These are phyloP conservation scores for Didymosphaeria variabile DNA, from an alignment of 2,329 filamentous ascomycete genomes.

Conservation along the genomic window DNA sequence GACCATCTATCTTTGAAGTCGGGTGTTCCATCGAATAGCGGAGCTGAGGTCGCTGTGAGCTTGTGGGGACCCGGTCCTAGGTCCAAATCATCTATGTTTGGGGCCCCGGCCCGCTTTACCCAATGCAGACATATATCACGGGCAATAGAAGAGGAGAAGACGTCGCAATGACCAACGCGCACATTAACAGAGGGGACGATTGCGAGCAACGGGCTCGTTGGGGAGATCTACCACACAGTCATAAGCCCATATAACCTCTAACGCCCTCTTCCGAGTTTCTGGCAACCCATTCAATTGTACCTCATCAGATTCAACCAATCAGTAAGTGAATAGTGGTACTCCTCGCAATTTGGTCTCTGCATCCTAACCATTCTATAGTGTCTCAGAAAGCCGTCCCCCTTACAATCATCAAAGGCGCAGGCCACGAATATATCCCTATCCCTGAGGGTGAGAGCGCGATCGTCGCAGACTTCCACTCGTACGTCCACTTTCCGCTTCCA, in stretches of 20 bases:
- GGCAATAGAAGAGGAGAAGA: background rate
- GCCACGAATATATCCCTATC: conserved; percentile 34
- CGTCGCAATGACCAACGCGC: background rate
- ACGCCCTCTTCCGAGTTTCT: background rate
- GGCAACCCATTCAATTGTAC: background rate
- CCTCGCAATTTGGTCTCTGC: background rate
- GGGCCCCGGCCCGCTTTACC: conserved; percentile 1
- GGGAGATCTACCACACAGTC: background rate
- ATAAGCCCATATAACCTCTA: background rate
- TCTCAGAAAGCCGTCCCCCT: conserved; percentile 29
- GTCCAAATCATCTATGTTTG: too few relatives aligned
- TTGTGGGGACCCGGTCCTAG: too few relatives aligned
- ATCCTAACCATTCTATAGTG: conserved; percentile 21
- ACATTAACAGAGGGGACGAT: background rate
- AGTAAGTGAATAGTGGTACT: background rate
- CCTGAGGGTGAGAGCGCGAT: conserved; percentile 34
- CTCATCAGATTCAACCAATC: background rate
- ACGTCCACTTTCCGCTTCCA: background rate
- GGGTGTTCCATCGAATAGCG: too few relatives aligned
- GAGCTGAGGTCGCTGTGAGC: too few relatives aligned
- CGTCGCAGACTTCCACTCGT: conserved; percentile 34
- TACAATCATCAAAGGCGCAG: conserved; percentile 38
- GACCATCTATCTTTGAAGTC: too few relatives aligned
- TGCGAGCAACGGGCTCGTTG: too few relatives aligned
- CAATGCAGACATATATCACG: conserved; percentile 5